A percentile compares a stretch with the other conserved stretches of the same genome.
phyloP scores from a whole-genome alignment of 352 stramenopile species.

The Globisporangium megalacanthum region DNA sequence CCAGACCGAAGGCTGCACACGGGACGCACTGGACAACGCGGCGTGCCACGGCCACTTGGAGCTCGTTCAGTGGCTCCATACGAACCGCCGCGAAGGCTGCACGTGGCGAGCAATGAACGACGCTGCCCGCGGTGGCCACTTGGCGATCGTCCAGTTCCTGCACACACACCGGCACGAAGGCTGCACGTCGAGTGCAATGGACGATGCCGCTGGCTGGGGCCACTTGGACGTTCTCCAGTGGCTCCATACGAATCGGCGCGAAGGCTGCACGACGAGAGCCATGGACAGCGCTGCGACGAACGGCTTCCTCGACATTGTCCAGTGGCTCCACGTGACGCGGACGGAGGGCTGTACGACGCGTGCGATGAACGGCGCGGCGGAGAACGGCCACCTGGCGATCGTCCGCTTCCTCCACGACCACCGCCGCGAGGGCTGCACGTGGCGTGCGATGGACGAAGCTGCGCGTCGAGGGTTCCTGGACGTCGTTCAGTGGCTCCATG shows the following conservation, averaged over 20 bases:
- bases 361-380: constrained; percentile 10
- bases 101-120: constrained; percentile 15
- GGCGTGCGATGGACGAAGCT: constrained; percentile 7
- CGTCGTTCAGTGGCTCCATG: constrained; percentile 16
- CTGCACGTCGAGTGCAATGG: constrained; percentile 6
- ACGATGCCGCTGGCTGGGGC: constrained; percentile 7
- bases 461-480: constrained; percentile 6
- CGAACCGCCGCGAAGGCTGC: constrained; percentile 14
- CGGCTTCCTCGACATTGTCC: constrained; percentile 8
- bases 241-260: constrained; percentile 4
- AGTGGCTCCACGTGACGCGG: constrained; percentile 6
- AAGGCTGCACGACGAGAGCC: constrained; percentile 7
- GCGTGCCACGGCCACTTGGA: constrained; percentile 6
- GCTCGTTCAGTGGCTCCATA: constrained; percentile 13
- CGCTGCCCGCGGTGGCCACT: constrained; percentile 6
- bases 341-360: constrained; percentile 8
- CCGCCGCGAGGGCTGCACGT: constrained; percentile 6
- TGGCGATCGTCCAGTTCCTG: constrained; percentile 9
- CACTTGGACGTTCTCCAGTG: constrained; percentile 10
- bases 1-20: constrained; percentile 9
- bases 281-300: constrained; percentile 8
- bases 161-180: constrained; percentile 4
- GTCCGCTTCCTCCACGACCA: constrained; percentile 7
- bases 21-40: constrained; percentile 14
- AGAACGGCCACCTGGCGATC: constrained; percentile 9